phyloP scores from a whole-genome alignment of 164 flowering plant genomes.

The Kalanchoe fedtschenkoi region DNA sequence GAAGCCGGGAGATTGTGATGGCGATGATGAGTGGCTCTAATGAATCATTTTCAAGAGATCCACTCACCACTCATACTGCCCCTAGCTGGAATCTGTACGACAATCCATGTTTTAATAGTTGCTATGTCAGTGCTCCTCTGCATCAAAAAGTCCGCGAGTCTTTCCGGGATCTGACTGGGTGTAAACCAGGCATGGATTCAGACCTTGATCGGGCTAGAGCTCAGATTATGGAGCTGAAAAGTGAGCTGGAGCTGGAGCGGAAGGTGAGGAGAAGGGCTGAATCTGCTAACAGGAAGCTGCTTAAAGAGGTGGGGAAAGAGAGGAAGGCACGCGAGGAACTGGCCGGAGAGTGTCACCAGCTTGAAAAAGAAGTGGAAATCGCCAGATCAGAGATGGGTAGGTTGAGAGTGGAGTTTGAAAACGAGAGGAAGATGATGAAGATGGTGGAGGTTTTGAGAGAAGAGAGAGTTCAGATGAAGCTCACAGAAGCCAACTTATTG shows the following conservation, averaged over 20 bases:
- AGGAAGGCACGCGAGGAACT: conserved; percentile 36
- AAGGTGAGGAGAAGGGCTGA: conserved; percentile 44
- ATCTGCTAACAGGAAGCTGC: conserved; percentile 30
- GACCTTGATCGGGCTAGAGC: conserved; percentile 36
- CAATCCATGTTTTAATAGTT: conserved; percentile 42
- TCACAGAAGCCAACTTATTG: conserved; percentile 44
- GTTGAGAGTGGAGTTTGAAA: conserved; percentile 42
- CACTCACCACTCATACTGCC: conserved; percentile 25
- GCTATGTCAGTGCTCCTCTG: no score
- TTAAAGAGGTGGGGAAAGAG: conserved; percentile 37
- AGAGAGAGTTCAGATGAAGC: conserved; percentile 74
- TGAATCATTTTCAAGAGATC: conserved; percentile 12
- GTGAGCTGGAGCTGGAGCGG: conserved; percentile 42
- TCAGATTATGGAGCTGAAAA: conserved; percentile 38
- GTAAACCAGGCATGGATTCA: conserved; percentile 36
- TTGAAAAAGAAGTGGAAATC: conserved; percentile 26
- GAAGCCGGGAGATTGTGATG: conserved; percentile 31
- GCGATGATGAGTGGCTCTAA: conserved; percentile 22
- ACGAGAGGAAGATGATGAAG: conserved; percentile 60
- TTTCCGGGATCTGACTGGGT: conserved; percentile 44
- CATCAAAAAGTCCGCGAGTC: conserved; percentile 31
- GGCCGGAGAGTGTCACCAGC: conserved; percentile 35
- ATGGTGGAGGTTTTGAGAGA: conserved; percentile 61
- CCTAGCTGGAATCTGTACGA: conserved; percentile 70
- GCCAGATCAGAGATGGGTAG: conserved; percentile 25